Base-by-base conservation (phyloP, 345 rosid species). In the Gossypium rotundifolium region DNA sequence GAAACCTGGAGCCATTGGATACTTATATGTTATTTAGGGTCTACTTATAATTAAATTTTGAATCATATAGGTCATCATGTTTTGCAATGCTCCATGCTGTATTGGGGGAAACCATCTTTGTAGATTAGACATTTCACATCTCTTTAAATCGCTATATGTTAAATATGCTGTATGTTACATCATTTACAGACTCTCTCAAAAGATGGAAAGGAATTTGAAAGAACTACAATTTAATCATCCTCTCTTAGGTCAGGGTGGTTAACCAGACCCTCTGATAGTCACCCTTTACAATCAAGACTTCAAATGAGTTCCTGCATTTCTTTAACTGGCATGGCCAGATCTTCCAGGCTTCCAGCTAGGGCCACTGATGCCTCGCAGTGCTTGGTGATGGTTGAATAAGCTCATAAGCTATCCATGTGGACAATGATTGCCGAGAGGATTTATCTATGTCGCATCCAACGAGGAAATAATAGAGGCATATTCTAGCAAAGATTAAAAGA, bases 371-470 rank as follows among this genome's bases (percentile, higher is more conserved):
- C 55, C 40, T 55, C 8, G 6, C 33, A 58, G 65, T 42, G 72
- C 55, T 13, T 60, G 3, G 5, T 51, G 59, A 16, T 16, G 9
- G 44, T 51, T n/a, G 20, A 69, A 75, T 48, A n/a, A 81, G 68
- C 70, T 78, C 70, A 22, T 45, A 49, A 27, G 80, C 53, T 2
- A 67, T 73, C 76, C 81, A 45, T 20, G 71, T 85, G 64, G 78
- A 53, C 4, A 68, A 62, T 46, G 85, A 81, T 65, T 75, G 75
- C 74, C 54, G 44, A 84, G 85, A 77, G 71, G 77, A 40, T 74
- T 70, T 49, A 79, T 64, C 27, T 77, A 66, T 61, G 80, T 82
- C 72, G 73, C 78, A 40, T 77, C 81, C 86, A 75, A 63, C 2
- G 74, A 45, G 13, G 78, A 17, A 58, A 85, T 67, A 53, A 75